Conservation (phyloP, 129 eudicot genomes). For the Solidago caesia region DNA sequence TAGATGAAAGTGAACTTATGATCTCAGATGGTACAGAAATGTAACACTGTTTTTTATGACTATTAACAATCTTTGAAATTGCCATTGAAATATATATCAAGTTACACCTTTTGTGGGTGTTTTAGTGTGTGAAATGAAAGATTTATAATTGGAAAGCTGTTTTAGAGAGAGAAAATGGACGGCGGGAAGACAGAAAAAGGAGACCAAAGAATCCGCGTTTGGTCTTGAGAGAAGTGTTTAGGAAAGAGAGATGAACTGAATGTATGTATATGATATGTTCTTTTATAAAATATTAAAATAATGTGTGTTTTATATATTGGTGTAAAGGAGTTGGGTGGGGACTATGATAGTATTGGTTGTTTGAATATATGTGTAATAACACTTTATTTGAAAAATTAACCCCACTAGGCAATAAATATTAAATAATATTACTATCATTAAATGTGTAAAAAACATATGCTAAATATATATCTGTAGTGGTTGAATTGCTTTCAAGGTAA, state of each 20-base stretch:
- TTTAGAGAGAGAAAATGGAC: conserved; percentile 45
- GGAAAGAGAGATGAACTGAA: conserved; percentile 34
- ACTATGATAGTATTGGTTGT: neutral
- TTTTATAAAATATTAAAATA: neutral
- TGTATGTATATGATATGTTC: conserved; percentile 21
- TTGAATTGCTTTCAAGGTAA: too few relatives aligned
- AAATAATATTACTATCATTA: too few relatives aligned
- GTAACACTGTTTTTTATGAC: conserved; percentile 51
- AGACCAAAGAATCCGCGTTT: conserved; percentile 43
- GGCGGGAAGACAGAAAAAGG: conserved; percentile 42
- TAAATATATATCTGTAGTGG: too few relatives aligned
- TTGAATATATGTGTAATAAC: neutral
- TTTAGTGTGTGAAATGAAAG: neutral
- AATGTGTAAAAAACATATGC: too few relatives aligned
- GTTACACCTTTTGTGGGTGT: conserved; percentile 10
- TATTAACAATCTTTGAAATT: conserved; percentile 40
- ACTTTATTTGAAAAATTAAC: neutral
- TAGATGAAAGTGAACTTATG: conserved; percentile 61
- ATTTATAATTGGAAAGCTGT: conserved; percentile 16
- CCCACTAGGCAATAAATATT: neutral
- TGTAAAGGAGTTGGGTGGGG: too few relatives aligned
- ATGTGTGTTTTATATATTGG: neutral
- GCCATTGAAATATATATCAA: conserved; percentile 38
- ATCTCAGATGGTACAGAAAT: conserved; percentile 83
- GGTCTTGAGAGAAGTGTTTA: conserved; percentile 6